Base-by-base conservation (phyloP, 108 stramenopile species). In the Skeletonema grethae region DNA sequence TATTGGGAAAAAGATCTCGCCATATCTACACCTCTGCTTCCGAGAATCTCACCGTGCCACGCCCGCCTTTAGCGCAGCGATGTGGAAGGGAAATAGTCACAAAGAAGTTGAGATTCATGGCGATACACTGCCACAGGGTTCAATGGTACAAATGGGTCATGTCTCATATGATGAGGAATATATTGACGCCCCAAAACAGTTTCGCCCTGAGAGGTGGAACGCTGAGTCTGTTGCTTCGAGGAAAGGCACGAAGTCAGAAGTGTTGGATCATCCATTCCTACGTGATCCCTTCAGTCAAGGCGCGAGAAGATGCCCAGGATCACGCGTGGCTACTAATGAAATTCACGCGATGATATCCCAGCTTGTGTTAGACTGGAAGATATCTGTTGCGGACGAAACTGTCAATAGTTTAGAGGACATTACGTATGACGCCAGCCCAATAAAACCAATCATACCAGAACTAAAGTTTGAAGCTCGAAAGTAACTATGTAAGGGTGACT, bases 41-140 rank as follows among this genome's bases (percentile, higher is more conserved):
- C 65, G 80, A n/a, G 80, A 82, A 58, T 59, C 75, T 10, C 80
- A 82, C 45, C 75, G 80, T 25, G 46, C 72, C 31, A 75, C 80
- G 13, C 73, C 73, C 9, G 16, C 75, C 2, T 24, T 55, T 22
- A 36, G 55, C 2, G n/a, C 64, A 13, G 65, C 67, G 2, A 38
- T 68, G 48, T 30, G 63, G 13, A 73, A 73, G 24, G 55, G 61
- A 29, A 63, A 74, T 18, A 58, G 67, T 30, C 31, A 43, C 25
- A 31, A 20, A 4, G 57, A 67, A 20, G n/a, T 82, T 4, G 75
- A 71, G 39, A 61, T 82, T 34, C 69, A 82, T 56, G 80, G 80
- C 22, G 22, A 45, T 4, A 35, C 34, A 5, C 30, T 82, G 0
- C 73, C 73, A 9, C 67, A 67, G 48, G 67, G 67, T 74, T 74